A percentile compares a stretch with the other conserved stretches of the same genome.
phyloP scores from a whole-genome alignment of 148 eudicot species.

The Rhododendron williamsianum region DNA sequence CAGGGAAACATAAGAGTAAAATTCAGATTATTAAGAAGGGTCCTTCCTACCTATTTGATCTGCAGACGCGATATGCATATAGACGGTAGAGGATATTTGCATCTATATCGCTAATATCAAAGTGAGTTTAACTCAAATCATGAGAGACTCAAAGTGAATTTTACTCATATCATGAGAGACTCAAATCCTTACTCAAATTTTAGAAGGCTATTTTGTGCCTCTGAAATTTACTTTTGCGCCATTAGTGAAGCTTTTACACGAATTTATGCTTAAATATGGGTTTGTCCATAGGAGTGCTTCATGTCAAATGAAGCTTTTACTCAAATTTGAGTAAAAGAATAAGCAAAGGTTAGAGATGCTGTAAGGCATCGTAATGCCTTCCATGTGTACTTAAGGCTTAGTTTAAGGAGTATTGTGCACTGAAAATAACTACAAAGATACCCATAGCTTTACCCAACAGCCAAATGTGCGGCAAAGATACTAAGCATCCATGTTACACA shows the following conservation, averaged over 20 bases:
- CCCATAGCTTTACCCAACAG: not conserved
- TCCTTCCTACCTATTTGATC: not conserved
- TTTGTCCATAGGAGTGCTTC: not conserved
- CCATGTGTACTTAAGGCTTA: not conserved
- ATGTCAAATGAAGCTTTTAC: not conserved
- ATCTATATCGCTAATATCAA: not conserved
- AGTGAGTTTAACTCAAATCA: not conserved
- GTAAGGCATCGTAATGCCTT: not conserved
- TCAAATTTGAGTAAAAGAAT: not conserved
- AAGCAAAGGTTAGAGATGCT: not conserved
- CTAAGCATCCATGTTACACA: not conserved
- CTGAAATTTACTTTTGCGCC: not conserved
- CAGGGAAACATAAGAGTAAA: not conserved
- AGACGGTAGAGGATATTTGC: not conserved
- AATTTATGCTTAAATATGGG: not conserved
- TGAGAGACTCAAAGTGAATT: not conserved
- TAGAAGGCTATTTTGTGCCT: not conserved
- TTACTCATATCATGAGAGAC: not conserved
- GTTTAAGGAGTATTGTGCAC: not conserved
- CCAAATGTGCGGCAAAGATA: not conserved
- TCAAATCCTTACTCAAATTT: not conserved
- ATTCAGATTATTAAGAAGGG: not conserved
- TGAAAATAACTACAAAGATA: not conserved
- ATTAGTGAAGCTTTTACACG: not conserved
- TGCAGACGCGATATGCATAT: not conserved